Base-by-base conservation (phyloP, 2,329 filamentous ascomycete species). In the Claviceps sp. region DNA sequence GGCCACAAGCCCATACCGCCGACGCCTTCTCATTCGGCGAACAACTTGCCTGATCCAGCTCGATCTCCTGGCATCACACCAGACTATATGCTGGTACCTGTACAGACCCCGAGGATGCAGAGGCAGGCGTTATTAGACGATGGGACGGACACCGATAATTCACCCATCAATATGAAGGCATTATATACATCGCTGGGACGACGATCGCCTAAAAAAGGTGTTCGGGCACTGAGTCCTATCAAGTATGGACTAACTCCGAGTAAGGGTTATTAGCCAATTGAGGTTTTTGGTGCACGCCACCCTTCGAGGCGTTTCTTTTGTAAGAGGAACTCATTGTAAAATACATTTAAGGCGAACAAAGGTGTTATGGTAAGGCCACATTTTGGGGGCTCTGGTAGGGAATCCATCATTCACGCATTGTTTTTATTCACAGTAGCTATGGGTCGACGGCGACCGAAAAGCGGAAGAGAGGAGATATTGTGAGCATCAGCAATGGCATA, bases 141-240 rank as follows among this genome's bases (percentile, higher is more conserved):
- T 8, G 71, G 64, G 1, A 74, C 71, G 0, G 77, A 80, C 42
- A 77, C 74, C 3, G 77, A 80, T 51, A 72, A 57, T 26, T 75
- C 75, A 7, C 74, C 75, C 0, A 67, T 68, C 5, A 66, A 65
- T 40, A 63, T 69, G 51, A 71, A 66, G 53, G 57, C 77, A 3
- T 68, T 70, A 5, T 69, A 68, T 53, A 75, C 73, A 2, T 75
- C 77, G 4, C 72, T 70, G 7, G 60, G 64, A 7, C 68, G 73
- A 50, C 68, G 72, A 50, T 76, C 68, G 57, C 75, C 74, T 0
- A 73, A 65, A 55, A 80, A 80, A 59, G 67, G 64, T 0, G 74
- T 77, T 5, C 66, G 75, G 46, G 68, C 68, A 13, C 62, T 69
- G 17, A 80, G 75, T 50, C 75, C 76, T 0, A 59, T 70, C 8